Base-by-base conservation (phyloP, 345 rosid genomes). In the Nasturtium officinale region DNA sequence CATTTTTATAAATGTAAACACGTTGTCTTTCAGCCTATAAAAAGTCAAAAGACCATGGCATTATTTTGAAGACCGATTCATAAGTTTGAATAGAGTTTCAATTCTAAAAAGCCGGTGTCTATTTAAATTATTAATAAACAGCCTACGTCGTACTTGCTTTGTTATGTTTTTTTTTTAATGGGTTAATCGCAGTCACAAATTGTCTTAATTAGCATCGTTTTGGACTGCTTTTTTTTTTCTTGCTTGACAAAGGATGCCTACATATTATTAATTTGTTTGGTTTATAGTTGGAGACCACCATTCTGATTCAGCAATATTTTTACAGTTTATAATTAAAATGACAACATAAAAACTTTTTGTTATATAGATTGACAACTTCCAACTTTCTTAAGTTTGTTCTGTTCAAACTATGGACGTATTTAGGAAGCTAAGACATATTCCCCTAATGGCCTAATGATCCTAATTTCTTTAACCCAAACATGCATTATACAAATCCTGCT, bases 31-130 rank as follows among this genome's bases (percentile, higher is more conserved):
- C 32, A 7, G 2, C 38, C 26, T 12, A 6, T 52, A 53, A 38
- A 40, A 17, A 38, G 50, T 42, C 16, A 16, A 42, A 42, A 17
- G 62, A 72, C 35, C 46, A 15, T 42, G 53, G 63, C 76, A 43
- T 28, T 53, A 42, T 53, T 63, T 6, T 23, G 76, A 53, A 62
- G 76, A 72, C 76, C 70, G 46, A 28, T 42, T 53, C 61, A 13
- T 40, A 40, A 52, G 16, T 38, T 71, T 71, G 68, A 40, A 61
- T 26, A 5, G 4, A 46, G 26, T 33, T 71, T 38, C 26, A 61
- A 15, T 52, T 62, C 53, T 63, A 62, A 50, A 13, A 45, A 15
- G 43, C 45, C 32, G 53, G 51, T 10, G 8, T 15, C 8, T 43
- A 17, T 43, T 43, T 13, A 13, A 35, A 5, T 38, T 28, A 62